These are phyloP conservation scores for Plasmodium knowlesi DNA, from an alignment of 169 alveolate genomes.

Conservation along the genomic window DNA sequence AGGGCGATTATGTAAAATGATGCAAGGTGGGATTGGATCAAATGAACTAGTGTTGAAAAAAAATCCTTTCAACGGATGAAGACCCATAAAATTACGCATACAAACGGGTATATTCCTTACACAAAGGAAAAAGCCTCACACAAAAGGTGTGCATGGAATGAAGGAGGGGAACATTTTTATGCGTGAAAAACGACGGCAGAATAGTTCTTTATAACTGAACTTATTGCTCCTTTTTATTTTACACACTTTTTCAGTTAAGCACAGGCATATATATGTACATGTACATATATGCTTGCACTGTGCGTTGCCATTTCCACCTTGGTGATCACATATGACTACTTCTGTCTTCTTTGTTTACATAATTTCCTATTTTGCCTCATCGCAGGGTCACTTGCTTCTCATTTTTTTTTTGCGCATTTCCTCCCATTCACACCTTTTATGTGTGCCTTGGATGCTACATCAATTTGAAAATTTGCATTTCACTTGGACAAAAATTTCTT, in stretches of 20 bases:
- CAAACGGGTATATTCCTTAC: background rate
- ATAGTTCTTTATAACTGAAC: constrained; percentile 4
- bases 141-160: background rate
- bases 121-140: background rate
- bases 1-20: background rate
- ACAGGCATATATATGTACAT: background rate
- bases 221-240: constrained; percentile 11
- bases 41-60: background rate
- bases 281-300: constrained; percentile 1
- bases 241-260: constrained; percentile 5
- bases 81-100: background rate
- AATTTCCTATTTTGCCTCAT: background rate
- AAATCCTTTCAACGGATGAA: background rate
- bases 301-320: constrained; percentile 5
- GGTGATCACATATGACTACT: background rate
- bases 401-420: constrained; percentile 17
- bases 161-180: background rate
- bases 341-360: background rate
- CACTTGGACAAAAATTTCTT: background rate
- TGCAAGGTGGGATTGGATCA: background rate
- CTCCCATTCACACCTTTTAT: background rate
- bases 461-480: constrained; percentile 18
- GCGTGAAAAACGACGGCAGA: background rate
- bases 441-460: background rate
- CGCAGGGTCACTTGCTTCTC: background rate